Conservation (phyloP, 1,284 basidiomycete genomes). For the Boletus albobrunnescens region DNA sequence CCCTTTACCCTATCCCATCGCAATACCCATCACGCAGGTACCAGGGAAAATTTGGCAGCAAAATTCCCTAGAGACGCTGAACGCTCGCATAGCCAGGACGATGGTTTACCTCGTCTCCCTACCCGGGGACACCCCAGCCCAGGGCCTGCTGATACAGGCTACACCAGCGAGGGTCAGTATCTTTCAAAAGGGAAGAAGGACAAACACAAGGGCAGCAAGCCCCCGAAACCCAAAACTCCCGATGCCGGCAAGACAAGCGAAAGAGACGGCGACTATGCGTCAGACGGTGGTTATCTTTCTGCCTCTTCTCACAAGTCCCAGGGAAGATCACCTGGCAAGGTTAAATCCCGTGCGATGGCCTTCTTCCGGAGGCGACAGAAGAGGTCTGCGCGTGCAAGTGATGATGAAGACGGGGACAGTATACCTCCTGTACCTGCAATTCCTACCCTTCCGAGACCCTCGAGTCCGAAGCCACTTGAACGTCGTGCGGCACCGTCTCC, state of each 20-base stretch:
- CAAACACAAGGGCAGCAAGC: conserved; percentile 23
- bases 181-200: conserved; percentile 28
- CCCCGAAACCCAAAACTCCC: conserved; percentile 14
- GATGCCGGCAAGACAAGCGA: conserved; percentile 19
- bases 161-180: conserved; percentile 33
- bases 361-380: conserved; percentile 33
- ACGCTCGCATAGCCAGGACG: conserved; percentile 24
- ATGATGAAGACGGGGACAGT: conserved; percentile 28
- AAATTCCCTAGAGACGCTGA: conserved; percentile 11
- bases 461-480: conserved; percentile 28
- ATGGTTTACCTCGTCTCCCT: too few species aligned
- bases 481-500: conserved; percentile 26
- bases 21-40: conserved; percentile 1
- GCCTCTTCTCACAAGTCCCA: conserved; percentile 33
- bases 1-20: conserved; percentile 18
- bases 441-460: conserved; percentile 25
- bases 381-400: conserved; percentile 23
- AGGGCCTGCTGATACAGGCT: conserved; percentile 20
- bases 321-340: conserved; percentile 25
- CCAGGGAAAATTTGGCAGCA: neutral
- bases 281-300: conserved; percentile 32
- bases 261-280: conserved; percentile 22
- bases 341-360: conserved; percentile 33
- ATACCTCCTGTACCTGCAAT: conserved; percentile 32
- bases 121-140: conserved; percentile 14